These are phyloP conservation scores for Melocanna baccifera DNA, from an alignment of 176 grass and related monocot genomes.

Conservation along the genomic window DNA sequence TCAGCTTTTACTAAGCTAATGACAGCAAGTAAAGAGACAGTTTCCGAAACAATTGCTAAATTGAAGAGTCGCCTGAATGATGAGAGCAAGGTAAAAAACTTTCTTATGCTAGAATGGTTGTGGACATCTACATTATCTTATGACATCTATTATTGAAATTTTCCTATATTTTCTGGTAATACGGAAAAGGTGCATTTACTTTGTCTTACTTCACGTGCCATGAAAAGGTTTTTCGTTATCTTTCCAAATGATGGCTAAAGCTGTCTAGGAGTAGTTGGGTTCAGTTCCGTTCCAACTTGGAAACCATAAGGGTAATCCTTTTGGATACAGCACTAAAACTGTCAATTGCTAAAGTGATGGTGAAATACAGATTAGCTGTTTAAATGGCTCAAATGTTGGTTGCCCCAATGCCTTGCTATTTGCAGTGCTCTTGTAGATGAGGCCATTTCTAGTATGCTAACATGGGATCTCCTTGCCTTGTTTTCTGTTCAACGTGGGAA, in stretches of 20 bases:
- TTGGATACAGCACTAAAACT: neutral
- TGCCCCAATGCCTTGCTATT: neutral
- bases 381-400: neutral
- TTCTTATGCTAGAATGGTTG: neutral
- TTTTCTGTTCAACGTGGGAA: neutral
- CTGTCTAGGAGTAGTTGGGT: neutral
- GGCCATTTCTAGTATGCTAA: neutral
- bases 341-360: neutral
- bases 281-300: neutral
- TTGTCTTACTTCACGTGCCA: neutral
- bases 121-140: slow-evolving; percentile 4
- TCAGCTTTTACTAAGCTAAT: slow-evolving; percentile 76
- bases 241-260: neutral
- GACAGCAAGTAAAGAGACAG: slow-evolving; percentile 56
- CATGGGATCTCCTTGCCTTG: neutral
- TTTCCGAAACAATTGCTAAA: slow-evolving; percentile 58
- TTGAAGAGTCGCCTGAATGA: slow-evolving; percentile 51
- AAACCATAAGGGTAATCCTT: neutral
- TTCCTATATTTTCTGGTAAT: neutral
- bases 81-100: slow-evolving; percentile 66
- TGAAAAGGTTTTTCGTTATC: neutral
- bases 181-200: neutral
- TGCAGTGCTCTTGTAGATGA: neutral
- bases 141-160: neutral
- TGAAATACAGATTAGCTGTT: neutral